phyloP scores from a whole-genome alignment of 2,329 filamentous ascomycete genomes.

The Arthroderma uncinatum region DNA sequence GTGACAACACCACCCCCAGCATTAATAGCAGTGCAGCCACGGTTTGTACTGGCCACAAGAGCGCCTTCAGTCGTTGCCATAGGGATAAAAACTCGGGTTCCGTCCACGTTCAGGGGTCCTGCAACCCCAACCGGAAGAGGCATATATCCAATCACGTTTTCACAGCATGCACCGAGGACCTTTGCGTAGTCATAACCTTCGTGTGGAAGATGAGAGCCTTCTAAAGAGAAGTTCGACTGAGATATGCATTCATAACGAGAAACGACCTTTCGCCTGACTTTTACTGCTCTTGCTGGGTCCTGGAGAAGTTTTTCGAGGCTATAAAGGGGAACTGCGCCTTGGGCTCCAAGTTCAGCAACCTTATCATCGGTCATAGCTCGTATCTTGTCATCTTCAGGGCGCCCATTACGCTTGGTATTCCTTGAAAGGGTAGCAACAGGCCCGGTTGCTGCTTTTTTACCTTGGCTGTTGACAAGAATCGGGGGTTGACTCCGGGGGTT shows the following conservation, averaged over 20 bases:
- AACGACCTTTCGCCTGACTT: conserved; percentile 77
- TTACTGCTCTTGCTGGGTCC: conserved; percentile 55
- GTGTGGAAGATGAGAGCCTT: conserved; percentile 56
- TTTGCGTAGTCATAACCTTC: conserved; percentile 88
- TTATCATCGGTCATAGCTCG: background rate
- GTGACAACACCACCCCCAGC: conserved; percentile 85
- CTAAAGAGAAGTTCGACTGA: conserved; percentile 62
- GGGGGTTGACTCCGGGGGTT: background rate
- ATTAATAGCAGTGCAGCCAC: conserved; percentile 97
- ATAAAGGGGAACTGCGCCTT: background rate
- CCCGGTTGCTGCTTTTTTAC: background rate
- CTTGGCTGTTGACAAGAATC: background rate
- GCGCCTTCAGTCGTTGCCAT: conserved; percentile 99
- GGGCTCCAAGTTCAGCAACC: background rate
- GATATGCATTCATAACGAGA: conserved; percentile 72
- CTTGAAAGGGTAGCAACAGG: background rate
- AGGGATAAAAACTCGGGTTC: conserved; percentile 88
- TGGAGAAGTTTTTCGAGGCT: background rate
- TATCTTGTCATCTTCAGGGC: background rate
- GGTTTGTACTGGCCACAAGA: conserved; percentile 79
- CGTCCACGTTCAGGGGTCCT: conserved; percentile 84
- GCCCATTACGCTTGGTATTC: background rate
- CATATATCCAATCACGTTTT: conserved; percentile 94
- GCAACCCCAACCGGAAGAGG: conserved; percentile 89
- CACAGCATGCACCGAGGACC: conserved; percentile 91